Evolutionary conservation across 208 protist species (phyloP), one percentile per base, ranked within the genome.

Genomic region (Acanthamoeba polyphaga): DNA sequence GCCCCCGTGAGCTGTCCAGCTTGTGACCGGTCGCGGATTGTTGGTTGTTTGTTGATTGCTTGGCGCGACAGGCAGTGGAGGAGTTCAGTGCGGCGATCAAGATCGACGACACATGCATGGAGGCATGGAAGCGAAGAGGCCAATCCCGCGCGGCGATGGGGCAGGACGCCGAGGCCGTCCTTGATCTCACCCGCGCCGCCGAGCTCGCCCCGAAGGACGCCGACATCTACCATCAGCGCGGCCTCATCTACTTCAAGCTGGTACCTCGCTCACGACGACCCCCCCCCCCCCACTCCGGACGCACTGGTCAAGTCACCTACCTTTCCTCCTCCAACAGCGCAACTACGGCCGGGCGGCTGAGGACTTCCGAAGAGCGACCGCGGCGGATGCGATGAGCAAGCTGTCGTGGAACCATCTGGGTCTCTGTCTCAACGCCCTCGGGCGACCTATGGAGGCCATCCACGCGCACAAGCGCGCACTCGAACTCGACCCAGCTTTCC

Each of bases 371-470:
- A 85, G 95, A 22, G 76, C 95, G 9, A 76, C 93, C 1, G 82
- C 53, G 32, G 38, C 53, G 10, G 92, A 97, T 24, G 22, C 53
- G 2, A 49, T 1, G 10, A 34, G 96, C 72, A 96, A 95, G 55
- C 51, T 96, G 15, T 87, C 96, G 32, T 97, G 96, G 96, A 97
- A 97, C 92, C 58, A 96, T 29, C 55, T 97, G 38, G 96, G 95
- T 32, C 53, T 97, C 3, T 97, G 95, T 51, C 88, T 96, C 15
- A 97, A 97, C 80, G 93, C 92, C 3, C 51, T 96, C 27, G 96
- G 96, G n/a, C 72, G 62, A 27, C 91, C 94, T 24, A 51, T 51
- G 13, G 51, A 97, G 24, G 96, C 96, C 19, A 95, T 95, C 22
- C 12, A 64, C 4, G 70, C 88, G 13, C 96, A 97, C 74, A 22